phyloP scores from a whole-genome alignment of 108 stramenopile genomes.

The Aurantiochytrium sp. region DNA sequence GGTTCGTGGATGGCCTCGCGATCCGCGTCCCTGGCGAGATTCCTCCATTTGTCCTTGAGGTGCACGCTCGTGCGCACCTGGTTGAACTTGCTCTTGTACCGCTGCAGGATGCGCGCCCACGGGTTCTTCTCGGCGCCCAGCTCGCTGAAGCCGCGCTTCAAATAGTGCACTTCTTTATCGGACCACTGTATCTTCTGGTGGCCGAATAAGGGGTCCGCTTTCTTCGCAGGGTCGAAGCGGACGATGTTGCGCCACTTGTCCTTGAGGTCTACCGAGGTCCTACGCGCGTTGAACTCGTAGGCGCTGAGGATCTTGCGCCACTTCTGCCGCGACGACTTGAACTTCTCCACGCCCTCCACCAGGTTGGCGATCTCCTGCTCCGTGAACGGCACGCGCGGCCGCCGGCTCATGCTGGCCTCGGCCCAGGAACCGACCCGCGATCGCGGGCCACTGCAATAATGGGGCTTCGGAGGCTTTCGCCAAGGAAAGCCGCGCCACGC shows the following conservation, averaged over 20 bases:
- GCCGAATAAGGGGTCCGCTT: neutral
- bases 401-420: neutral
- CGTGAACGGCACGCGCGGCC: constrained; percentile 2
- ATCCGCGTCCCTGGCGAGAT: neutral
- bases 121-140: neutral
- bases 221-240: neutral
- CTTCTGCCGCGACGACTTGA: neutral
- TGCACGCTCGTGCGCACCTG: neutral
- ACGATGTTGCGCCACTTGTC: constrained; percentile 25
- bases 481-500: no score
- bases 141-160: neutral
- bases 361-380: constrained; percentile 6
- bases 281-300: neutral
- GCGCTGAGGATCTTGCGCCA: constrained; percentile 1
- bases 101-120: neutral
- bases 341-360: constrained; percentile 1
- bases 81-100: neutral
- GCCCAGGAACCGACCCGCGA: no score
- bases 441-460: no score
- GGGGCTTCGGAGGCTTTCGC: no score
- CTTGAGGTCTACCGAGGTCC: constrained; percentile 12
- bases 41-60: constrained; percentile 20
- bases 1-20: constrained; percentile 39
- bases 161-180: neutral
- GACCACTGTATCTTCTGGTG: constrained; percentile 7